phyloP scores from a whole-genome alignment of 768 basidiomycete species.

The Lactarius pseudohatsudake region DNA sequence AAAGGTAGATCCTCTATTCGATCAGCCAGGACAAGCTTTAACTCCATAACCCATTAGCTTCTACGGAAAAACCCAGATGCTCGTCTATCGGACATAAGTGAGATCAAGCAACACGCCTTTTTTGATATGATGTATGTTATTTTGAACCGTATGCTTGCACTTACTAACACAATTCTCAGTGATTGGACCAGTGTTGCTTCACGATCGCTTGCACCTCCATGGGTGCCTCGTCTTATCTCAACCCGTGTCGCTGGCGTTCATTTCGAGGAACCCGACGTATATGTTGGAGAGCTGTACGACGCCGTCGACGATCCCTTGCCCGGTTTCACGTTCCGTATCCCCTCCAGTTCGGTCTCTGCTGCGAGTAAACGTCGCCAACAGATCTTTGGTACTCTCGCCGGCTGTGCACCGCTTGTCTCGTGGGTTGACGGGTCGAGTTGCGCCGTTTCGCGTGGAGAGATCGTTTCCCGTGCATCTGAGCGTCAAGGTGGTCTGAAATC shows the following conservation, averaged over 20 bases:
- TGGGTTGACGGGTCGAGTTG: conserved; percentile 10
- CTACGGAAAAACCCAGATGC: conserved; percentile 2
- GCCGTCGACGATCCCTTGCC: conserved; percentile 10
- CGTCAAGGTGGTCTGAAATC: conserved; percentile 6
- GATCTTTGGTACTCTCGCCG: conserved; percentile 1
- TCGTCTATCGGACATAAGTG: conserved; percentile 9
- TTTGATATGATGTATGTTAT: conserved; percentile 7
- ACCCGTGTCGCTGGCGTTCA: background rate
- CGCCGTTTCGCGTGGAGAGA: background rate
- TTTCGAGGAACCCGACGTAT: conserved; percentile 4
- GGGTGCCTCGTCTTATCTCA: conserved; percentile 17
- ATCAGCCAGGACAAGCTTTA: background rate
- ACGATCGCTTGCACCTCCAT: conserved; percentile 19
- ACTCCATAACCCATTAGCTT: background rate
- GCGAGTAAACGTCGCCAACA: conserved; percentile 18
- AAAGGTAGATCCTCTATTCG: background rate
- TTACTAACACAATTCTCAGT: background rate
- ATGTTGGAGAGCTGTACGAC: conserved; percentile 8
- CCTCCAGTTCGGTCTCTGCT: background rate
- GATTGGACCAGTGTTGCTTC: conserved; percentile 18
- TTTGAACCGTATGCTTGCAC: background rate
- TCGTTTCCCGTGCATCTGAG: background rate
- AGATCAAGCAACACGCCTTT: conserved; percentile 16
- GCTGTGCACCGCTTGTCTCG: conserved; percentile 9
- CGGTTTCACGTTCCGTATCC: conserved; percentile 8